Conservation (phyloP, 345 rosid genomes). For the Psidium guajava region DNA sequence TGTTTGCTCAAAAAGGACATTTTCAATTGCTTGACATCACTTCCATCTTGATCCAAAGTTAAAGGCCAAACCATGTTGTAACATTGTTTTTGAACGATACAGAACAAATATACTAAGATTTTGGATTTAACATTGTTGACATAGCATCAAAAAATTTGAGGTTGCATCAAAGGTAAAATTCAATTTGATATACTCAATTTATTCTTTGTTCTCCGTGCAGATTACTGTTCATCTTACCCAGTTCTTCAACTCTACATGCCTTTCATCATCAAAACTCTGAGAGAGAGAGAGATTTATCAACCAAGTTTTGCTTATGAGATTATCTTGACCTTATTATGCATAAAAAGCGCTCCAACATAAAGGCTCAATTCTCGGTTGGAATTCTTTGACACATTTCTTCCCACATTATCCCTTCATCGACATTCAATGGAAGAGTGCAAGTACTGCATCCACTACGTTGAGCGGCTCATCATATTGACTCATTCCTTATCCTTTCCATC, state of each 20-base stretch:
- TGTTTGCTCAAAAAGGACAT: not conserved
- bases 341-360: not conserved
- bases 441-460: not conserved
- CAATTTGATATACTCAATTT: not conserved
- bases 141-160: not conserved
- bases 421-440: not conserved
- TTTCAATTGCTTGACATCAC: not conserved
- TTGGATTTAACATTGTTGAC: not conserved
- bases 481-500: not conserved
- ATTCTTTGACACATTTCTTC: not conserved
- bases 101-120: not conserved
- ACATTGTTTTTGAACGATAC: not conserved
- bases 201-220: not conserved
- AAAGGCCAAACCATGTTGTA: not conserved
- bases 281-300: not conserved
- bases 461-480: not conserved
- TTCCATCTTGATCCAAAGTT: not conserved
- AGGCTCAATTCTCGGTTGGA: not conserved
- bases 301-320: not conserved
- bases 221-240: not conserved
- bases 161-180: not conserved
- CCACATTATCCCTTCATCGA: not conserved
- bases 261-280: not conserved
- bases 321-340: not conserved
- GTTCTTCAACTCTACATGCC: not conserved